Evolutionary conservation across 257 asterid species (phyloP), one percentile per base, ranked within the genome.

Genomic region (Scutellaria baicalensis): DNA sequence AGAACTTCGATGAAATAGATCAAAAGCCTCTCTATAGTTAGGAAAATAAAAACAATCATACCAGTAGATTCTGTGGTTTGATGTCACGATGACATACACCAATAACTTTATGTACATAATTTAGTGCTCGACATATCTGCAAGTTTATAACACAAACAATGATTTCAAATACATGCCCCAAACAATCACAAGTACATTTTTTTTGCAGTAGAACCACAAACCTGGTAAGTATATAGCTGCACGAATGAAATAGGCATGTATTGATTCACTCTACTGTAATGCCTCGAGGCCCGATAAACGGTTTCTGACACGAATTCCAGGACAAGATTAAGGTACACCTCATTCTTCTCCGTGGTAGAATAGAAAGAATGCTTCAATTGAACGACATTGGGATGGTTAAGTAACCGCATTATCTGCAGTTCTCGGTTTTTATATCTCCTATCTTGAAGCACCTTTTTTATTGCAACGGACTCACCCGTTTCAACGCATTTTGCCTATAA

Each of bases 61-160:
- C 98, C 97, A 93, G 80, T 44, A 93, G 83, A 81, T 93, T 93
- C 57, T 93, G 98, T 6, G 98, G 97, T 71, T 93, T 93, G 77
- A 93, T 93, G 83, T 93, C 98, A 40, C 98, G 95, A 69, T 93
- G 98, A 69, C 98, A 90, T 7, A 89, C 90, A 43, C 94, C 88
- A 47, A 88, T 78, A 38, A 91, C 92, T 69, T 79, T 66, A 76
- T 93, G 97, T 42, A 89, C 79, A 77, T 90, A 93, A 77, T 86
- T 87, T 40, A 90, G 80, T 2, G 96, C 92, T 21, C 98, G 90
- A 65, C 89, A 93, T 20, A 93, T 93, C 98, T 93, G 85, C 80
- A 72, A 33, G 27, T 69, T 62, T 10, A 48, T 21, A 23, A 36
- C 27, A 68, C 6, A 13, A 5, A 44, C n/a, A 50, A 39, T 17